Conservation (phyloP, 2,329 filamentous ascomycete species). For the Pestalotiopsis sp. region DNA sequence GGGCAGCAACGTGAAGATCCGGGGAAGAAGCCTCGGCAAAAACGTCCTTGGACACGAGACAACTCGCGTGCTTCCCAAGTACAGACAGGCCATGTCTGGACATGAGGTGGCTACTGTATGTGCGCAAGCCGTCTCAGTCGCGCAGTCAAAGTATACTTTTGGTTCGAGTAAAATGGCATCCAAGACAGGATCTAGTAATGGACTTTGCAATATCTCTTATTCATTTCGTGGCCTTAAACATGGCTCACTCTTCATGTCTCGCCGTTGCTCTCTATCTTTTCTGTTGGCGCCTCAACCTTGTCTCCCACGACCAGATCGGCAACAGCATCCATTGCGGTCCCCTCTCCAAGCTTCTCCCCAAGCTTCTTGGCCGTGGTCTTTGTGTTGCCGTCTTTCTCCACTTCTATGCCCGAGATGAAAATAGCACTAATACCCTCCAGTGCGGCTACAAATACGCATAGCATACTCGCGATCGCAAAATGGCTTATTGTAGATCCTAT, state of each 20-base stretch:
- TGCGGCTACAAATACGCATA: constrained; percentile 88
- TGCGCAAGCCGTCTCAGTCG: neutral
- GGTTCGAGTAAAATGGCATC: neutral
- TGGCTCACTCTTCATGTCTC: neutral
- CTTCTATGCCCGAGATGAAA: constrained; percentile 80
- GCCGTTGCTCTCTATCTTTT: neutral
- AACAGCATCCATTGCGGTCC: constrained; percentile 15
- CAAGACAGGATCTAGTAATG: neutral
- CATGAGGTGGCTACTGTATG: neutral
- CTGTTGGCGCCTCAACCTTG: constrained; percentile 3
- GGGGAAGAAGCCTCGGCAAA: constrained; percentile 8
- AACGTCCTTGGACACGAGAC: neutral
- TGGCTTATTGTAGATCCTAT: constrained; percentile 97
- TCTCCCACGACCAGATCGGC: constrained; percentile 16
- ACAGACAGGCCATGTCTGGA: neutral
- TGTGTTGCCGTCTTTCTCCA: constrained; percentile 38
- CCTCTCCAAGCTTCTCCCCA: neutral
- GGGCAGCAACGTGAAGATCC: constrained; percentile 1
- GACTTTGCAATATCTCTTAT: neutral
- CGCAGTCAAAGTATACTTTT: neutral
- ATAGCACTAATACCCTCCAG: constrained; percentile 84
- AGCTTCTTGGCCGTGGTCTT: neutral
- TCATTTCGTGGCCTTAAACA: neutral
- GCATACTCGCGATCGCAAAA: constrained; percentile 86
- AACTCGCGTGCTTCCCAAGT: too few relatives aligned